These are phyloP conservation scores for Termitomyces sp. DNA, from an alignment of 768 basidiomycete species.

Conservation along the genomic window DNA sequence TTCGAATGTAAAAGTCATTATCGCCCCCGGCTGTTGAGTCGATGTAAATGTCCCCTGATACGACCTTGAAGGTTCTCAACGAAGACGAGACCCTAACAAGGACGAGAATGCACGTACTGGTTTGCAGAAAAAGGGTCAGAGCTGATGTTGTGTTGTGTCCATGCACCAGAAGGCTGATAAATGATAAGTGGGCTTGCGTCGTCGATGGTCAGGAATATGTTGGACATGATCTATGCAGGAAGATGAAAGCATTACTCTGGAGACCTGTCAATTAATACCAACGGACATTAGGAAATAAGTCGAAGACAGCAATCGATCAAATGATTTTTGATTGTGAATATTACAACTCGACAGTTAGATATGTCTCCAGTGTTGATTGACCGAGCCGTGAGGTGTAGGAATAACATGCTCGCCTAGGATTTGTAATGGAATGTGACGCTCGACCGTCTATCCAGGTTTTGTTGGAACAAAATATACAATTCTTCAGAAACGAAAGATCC, in stretches of 20 bases:
- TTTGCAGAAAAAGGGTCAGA: neutral
- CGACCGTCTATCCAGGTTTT: neutral
- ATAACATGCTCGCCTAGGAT: neutral
- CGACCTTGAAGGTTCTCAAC: neutral
- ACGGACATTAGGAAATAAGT: neutral
- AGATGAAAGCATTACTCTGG: neutral
- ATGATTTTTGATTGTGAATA: neutral
- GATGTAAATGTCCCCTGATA: neutral
- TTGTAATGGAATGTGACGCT: neutral
- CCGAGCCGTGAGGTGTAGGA: neutral
- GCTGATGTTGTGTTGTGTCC: neutral
- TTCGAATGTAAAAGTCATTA: slow-evolving; percentile 8
- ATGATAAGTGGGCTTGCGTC: slow-evolving; percentile 1
- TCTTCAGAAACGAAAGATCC: neutral
- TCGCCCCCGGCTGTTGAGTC: slow-evolving; percentile 1
- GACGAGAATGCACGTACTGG: neutral
- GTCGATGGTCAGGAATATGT: slow-evolving; percentile 1
- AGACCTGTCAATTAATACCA: neutral
- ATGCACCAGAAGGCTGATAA: slow-evolving; percentile 1
- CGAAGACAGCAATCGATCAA: neutral
- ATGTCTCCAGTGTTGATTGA: neutral
- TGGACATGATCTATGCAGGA: neutral
- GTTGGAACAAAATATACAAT: neutral
- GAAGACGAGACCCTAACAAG: neutral
- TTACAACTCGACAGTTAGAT: neutral